These are phyloP conservation scores for Russula sp. DNA, from an alignment of 768 basidiomycete genomes.

Conservation along the genomic window DNA sequence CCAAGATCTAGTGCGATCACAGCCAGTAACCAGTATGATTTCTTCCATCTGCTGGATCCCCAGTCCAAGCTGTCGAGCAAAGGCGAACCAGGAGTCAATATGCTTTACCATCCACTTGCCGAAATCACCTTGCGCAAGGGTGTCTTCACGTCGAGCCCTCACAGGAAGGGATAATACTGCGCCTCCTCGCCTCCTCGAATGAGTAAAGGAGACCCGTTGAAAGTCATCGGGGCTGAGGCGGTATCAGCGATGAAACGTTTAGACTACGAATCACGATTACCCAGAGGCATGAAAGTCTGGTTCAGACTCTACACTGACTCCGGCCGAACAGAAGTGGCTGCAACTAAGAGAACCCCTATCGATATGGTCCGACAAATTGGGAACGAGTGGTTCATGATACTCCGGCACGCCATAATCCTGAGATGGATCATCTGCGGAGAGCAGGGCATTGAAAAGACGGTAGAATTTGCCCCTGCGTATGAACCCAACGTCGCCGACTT, in stretches of 20 bases:
- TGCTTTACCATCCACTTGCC: background rate
- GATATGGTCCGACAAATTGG: background rate
- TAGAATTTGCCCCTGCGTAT: no score
- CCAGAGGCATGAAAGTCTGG: background rate
- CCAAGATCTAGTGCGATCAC: background rate
- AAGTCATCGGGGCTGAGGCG: background rate
- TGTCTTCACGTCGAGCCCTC: background rate
- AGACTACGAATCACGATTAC: background rate
- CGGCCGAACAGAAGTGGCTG: background rate
- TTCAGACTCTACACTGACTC: background rate
- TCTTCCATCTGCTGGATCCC: background rate
- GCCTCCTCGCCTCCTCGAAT: background rate
- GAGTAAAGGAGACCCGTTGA: background rate
- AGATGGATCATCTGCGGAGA: background rate
- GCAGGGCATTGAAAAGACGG: background rate
- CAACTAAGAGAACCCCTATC: background rate
- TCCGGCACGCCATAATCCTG: background rate
- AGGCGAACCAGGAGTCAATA: background rate
- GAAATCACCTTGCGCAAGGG: background rate
- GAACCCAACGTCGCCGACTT: no score
- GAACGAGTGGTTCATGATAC: background rate
- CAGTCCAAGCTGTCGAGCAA: background rate
- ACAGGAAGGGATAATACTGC: background rate
- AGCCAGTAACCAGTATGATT: background rate
- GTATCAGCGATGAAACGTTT: background rate